Evolutionary conservation across 176 grass and related monocot species (phyloP).

Genomic region (Ananas comosus): DNA sequence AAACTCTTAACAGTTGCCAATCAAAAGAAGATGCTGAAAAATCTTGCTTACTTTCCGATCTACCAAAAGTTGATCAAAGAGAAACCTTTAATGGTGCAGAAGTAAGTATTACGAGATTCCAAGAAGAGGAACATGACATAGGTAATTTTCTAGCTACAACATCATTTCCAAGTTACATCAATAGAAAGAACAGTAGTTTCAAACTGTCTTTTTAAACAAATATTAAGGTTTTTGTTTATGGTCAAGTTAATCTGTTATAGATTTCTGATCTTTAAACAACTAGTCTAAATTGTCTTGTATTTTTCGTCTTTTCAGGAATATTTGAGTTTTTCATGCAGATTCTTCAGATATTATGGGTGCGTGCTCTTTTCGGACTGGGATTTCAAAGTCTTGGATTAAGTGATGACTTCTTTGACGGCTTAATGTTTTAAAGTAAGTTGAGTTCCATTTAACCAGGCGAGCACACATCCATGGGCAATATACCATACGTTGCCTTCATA

Average conservation of each 20-base stretch:
- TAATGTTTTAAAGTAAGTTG: slow-evolving; percentile 41
- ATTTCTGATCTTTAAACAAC: not conserved
- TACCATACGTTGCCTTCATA: not conserved
- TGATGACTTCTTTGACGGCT: slow-evolving; percentile 68
- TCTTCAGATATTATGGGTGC: slow-evolving; percentile 39
- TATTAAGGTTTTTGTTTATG: not conserved
- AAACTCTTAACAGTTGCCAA: slow-evolving; percentile 16
- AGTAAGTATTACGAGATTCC: slow-evolving; percentile 16
- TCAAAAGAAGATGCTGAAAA: slow-evolving; percentile 21
- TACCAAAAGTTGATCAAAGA: slow-evolving; percentile 24
- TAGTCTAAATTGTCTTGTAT: not conserved
- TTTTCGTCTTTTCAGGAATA: slow-evolving; percentile 49
- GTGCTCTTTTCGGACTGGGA: slow-evolving; percentile 57
- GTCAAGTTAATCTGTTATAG: not conserved
- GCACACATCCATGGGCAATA: not conserved
- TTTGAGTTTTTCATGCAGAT: slow-evolving; percentile 32
- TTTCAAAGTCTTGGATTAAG: slow-evolving; percentile 48
- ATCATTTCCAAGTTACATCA: not conserved
- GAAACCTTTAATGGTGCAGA: slow-evolving; percentile 1
- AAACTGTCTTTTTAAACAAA: not conserved
- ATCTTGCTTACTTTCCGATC: slow-evolving; percentile 15
- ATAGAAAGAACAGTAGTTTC: slow-evolving; percentile 5
- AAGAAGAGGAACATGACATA: slow-evolving; percentile 33
- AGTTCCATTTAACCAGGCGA: not conserved
- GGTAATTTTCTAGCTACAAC: slow-evolving; percentile 36